Percentiles rank a stretch among this genome's conserved stretches.
phyloP scores from a whole-genome alignment of 2,329 filamentous ascomycete species.

The Fusarium redolens region DNA sequence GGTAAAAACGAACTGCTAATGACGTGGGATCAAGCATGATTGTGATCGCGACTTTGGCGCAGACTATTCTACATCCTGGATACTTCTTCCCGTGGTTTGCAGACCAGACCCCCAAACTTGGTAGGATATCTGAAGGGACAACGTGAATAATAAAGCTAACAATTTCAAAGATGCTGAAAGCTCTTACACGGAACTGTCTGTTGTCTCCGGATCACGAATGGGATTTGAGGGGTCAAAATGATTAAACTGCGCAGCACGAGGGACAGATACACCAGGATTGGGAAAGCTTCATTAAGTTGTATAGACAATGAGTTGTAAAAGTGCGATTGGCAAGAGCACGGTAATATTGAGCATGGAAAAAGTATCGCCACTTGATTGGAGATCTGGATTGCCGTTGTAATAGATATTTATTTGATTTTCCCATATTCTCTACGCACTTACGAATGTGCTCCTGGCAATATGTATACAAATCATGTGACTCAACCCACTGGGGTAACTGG shows the following conservation, averaged over 20 bases:
- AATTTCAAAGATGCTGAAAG: neutral
- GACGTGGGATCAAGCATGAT: neutral
- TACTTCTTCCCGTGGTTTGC: neutral
- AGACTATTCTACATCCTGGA: slow-evolving; percentile 7
- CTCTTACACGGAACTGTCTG: neutral
- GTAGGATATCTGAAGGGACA: accelerated
- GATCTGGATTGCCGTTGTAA: accelerated
- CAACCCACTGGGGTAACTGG: accelerated
- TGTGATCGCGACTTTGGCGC: neutral
- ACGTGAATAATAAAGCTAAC: accelerated
- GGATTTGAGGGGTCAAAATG: neutral
- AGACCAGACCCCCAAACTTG: neutral
- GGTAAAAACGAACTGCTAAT: accelerated
- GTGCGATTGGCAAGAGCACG: accelerated
- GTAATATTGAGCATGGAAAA: accelerated
- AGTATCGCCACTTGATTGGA: accelerated
- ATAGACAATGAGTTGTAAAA: accelerated
- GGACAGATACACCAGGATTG: accelerated
- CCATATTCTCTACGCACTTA: neutral
- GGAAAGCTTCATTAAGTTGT: accelerated
- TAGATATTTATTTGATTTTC: no score
- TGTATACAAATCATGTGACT: neutral
- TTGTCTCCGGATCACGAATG: neutral
- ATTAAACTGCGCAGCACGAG: accelerated
- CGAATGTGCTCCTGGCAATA: accelerated